A percentile compares a stretch with the other conserved stretches of the same genome.
These are phyloP conservation scores for Lyophyllum atratum DNA, from an alignment of 768 basidiomycete species.

Conservation along the genomic window DNA sequence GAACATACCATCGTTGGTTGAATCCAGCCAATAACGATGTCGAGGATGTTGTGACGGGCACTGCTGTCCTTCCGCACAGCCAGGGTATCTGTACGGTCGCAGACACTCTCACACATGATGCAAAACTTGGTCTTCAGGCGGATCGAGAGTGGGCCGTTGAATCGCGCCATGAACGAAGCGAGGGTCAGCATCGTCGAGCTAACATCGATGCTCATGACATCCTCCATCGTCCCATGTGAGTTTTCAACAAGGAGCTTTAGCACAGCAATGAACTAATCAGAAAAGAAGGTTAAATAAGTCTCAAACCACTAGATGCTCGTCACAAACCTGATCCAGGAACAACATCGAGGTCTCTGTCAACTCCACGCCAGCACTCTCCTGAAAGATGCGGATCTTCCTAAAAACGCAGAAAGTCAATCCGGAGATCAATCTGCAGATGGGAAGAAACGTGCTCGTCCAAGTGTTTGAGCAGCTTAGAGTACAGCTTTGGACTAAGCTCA, in stretches of 20 bases:
- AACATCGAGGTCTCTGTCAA: conserved; percentile 43
- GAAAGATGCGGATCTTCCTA: conserved; percentile 55
- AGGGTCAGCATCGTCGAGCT: conserved; percentile 59
- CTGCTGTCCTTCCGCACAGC: conserved; percentile 66
- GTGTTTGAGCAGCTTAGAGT: conserved; percentile 65
- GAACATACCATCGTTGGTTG: conserved; percentile 49
- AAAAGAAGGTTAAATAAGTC: neutral
- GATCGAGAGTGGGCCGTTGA: conserved; percentile 51
- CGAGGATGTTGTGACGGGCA: conserved; percentile 70
- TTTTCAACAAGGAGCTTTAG: conserved; percentile 82
- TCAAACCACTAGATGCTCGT: neutral
- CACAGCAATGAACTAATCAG: conserved; percentile 67
- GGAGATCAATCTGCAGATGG: neutral
- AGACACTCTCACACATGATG: conserved; percentile 65
- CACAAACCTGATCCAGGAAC: conserved; percentile 73
- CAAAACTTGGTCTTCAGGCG: conserved; percentile 81
- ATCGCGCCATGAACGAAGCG: conserved; percentile 65
- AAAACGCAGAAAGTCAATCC: neutral
- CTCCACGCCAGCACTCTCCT: conserved; percentile 46
- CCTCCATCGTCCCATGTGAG: conserved; percentile 55
- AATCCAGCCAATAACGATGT: conserved; percentile 82
- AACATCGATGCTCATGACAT: conserved; percentile 65
- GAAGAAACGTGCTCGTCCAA: conserved; percentile 67
- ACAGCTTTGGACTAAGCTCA: conserved; percentile 74
- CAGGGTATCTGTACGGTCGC: conserved; percentile 61